These are phyloP conservation scores for Ustilago crameri DNA, from an alignment of 1,284 basidiomycete species.

Conservation along the genomic window DNA sequence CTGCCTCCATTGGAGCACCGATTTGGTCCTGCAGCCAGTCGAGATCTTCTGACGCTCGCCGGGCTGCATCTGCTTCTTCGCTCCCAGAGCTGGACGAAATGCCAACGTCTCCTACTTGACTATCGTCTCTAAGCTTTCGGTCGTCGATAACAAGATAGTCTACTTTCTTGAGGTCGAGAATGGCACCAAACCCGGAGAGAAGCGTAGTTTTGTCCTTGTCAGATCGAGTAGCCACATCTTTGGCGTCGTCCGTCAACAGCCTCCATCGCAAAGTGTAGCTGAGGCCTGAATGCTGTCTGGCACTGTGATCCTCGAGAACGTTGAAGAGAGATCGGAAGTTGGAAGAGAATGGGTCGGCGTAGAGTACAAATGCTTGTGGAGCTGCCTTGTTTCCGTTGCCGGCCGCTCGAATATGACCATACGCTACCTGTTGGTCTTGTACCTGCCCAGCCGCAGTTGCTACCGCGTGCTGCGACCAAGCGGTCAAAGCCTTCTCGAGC, in stretches of 20 bases:
- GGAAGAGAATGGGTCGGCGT: conserved; percentile 59
- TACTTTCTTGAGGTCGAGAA: conserved; percentile 93
- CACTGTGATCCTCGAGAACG: conserved; percentile 27
- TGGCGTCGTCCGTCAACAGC: conserved; percentile 21
- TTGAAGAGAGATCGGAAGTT: conserved; percentile 54
- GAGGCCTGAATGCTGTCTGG: conserved; percentile 15
- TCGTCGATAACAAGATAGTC: conserved; percentile 86
- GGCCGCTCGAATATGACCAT: conserved; percentile 46
- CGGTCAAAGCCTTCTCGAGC: conserved; percentile 22
- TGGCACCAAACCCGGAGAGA: conserved; percentile 88
- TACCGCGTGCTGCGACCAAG: background rate
- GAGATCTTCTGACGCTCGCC: conserved; percentile 6
- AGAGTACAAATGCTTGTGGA: conserved; percentile 39
- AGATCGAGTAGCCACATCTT: background rate
- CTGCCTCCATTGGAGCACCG: conserved; percentile 9
- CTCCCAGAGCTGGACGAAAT: conserved; percentile 7
- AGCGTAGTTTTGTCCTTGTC: conserved; percentile 7
- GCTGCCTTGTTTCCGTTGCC: background rate
- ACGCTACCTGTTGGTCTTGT: conserved; percentile 43
- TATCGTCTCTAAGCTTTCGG: conserved; percentile 53
- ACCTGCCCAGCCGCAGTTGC: background rate
- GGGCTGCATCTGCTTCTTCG: conserved; percentile 13
- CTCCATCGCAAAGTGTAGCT: conserved; percentile 67
- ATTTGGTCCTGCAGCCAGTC: conserved; percentile 39
- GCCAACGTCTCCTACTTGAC: conserved; percentile 32